Evolutionary conservation across 192 early-diverging fungal genomes (phyloP).

Genomic region (Umbelopsis ramanniana): DNA sequence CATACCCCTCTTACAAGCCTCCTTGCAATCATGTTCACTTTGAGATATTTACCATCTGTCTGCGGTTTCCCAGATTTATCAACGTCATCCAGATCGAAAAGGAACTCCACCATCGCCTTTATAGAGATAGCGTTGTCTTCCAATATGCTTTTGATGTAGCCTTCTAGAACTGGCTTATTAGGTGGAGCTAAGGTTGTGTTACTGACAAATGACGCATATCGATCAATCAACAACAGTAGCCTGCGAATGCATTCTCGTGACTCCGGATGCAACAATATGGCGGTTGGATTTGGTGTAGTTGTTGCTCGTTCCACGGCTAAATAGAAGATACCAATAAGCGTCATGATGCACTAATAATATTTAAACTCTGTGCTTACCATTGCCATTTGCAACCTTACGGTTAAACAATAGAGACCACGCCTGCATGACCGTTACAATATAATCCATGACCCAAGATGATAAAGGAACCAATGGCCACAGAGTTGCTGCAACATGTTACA

Average conservation of each 20-base stretch:
- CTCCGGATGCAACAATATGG: conserved; percentile 31
- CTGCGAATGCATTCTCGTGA: conserved; percentile 27
- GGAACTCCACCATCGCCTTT: conserved; percentile 31
- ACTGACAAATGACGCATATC: conserved; percentile 25
- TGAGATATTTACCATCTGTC: background rate
- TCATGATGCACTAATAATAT: background rate
- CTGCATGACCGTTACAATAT: conserved; percentile 28
- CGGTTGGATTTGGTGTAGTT: conserved; percentile 24
- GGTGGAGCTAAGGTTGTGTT: conserved; percentile 15
- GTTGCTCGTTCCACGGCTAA: conserved; percentile 26
- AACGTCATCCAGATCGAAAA: conserved; percentile 21
- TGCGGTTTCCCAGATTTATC: background rate
- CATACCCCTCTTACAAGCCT: background rate
- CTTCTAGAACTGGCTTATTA: conserved; percentile 24
- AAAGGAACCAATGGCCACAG: conserved; percentile 38
- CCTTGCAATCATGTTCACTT: background rate
- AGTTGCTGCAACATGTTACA: conserved; percentile 24
- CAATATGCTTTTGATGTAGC: conserved; percentile 16
- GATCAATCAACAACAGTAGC: conserved; percentile 28
- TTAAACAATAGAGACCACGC: conserved; percentile 40
- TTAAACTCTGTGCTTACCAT: conserved; percentile 19
- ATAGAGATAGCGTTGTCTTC: conserved; percentile 26
- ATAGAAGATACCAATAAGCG: background rate
- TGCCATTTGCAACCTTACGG: conserved; percentile 17
- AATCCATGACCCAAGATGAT: conserved; percentile 34